phyloP scores from a whole-genome alignment of 148 eudicot species.

The Vaccinium vitisidaea region DNA sequence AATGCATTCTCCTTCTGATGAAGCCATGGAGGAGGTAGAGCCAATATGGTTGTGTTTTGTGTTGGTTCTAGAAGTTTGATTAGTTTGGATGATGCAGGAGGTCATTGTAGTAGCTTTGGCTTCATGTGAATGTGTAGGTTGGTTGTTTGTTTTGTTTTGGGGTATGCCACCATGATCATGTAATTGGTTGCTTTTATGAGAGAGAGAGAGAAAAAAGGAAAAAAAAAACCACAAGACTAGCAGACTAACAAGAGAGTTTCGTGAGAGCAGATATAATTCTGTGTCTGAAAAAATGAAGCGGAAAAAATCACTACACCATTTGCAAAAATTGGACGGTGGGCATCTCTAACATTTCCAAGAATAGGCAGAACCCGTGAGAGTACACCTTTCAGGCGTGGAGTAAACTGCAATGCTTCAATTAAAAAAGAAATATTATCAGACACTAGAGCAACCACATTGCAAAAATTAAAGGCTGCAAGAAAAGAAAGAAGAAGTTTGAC shows the following conservation, averaged over 20 bases:
- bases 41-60: not conserved
- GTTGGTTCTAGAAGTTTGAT: not conserved
- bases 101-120: not conserved
- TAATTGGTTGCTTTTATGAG: not conserved
- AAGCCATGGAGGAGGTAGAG: not conserved
- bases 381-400: slow-evolving; percentile 85
- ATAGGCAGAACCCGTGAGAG: slow-evolving; percentile 88
- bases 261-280: not conserved
- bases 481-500: not conserved
- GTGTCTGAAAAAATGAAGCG: not conserved
- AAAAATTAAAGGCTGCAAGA: not conserved
- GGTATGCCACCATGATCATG: not conserved
- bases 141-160: not conserved
- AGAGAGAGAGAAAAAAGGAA: too few relatives aligned
- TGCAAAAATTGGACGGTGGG: slow-evolving; percentile 80
- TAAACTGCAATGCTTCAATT: slow-evolving; percentile 81
- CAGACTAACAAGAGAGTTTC: not conserved
- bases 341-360: slow-evolving; percentile 87
- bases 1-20: not conserved
- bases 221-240: not conserved
- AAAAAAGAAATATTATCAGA: slow-evolving; percentile 19
- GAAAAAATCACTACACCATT: slow-evolving; percentile 51
- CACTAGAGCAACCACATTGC: slow-evolving; percentile 16
- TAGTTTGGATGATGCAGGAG: not conserved
- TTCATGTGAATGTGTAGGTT: not conserved